These are phyloP conservation scores for Naganishia onofrii DNA, from an alignment of 768 basidiomycete species.

Conservation along the genomic window DNA sequence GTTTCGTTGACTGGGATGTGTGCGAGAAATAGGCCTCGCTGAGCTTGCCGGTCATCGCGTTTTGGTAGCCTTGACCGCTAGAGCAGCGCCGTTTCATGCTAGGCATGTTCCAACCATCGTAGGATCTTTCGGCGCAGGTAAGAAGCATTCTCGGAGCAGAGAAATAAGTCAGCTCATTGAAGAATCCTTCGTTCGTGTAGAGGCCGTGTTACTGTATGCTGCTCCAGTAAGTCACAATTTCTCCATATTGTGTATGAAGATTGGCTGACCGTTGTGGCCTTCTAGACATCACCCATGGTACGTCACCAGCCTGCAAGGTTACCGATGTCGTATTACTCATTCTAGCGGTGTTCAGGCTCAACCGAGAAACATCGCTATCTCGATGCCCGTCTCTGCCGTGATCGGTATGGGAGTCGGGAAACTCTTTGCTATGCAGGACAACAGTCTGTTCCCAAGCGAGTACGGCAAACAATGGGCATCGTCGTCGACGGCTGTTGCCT, in stretches of 20 bases:
- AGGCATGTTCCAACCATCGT: constrained; percentile 7
- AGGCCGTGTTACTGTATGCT: constrained; percentile 16
- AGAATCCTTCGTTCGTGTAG: not conserved
- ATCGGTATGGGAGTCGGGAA: constrained; percentile 25
- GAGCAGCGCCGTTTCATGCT: constrained; percentile 11
- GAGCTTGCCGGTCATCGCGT: not conserved
- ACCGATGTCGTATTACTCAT: not conserved
- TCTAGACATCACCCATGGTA: constrained; percentile 22
- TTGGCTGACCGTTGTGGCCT: not conserved
- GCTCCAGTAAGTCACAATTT: not conserved
- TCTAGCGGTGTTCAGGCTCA: not conserved
- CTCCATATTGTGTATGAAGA: not conserved
- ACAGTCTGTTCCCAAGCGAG: constrained; percentile 19
- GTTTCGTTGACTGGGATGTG: not conserved
- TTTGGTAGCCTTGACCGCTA: not conserved
- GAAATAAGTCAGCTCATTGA: not conserved
- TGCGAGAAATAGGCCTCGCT: not conserved
- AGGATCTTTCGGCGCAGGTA: constrained; percentile 14
- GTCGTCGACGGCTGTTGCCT: constrained; percentile 17
- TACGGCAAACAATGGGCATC: constrained; percentile 26
- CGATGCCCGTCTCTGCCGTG: constrained; percentile 24
- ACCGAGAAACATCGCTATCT: constrained; percentile 16
- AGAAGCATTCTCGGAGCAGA: not conserved
- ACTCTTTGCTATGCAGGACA: constrained; percentile 24
- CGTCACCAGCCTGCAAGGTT: not conserved